phyloP scores from a whole-genome alignment of 208 protist genomes.

The Acanthamoeba quina region DNA sequence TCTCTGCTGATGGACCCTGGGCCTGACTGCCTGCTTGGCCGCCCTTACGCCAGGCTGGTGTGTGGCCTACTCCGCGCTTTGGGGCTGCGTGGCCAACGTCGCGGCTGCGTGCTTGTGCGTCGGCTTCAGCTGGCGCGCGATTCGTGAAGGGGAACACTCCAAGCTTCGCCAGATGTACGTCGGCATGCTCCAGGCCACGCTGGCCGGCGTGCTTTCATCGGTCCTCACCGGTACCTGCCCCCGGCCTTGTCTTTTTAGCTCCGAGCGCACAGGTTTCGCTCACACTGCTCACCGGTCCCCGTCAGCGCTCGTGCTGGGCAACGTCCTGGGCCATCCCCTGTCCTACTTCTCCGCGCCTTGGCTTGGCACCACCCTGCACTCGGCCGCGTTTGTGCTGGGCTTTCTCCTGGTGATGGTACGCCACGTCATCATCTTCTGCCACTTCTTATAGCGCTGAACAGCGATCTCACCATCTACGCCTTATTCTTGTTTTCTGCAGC shows the following conservation, averaged over 20 bases:
- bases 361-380: constrained; percentile 25
- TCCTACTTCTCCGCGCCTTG: constrained; percentile 15
- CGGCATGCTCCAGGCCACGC: neutral
- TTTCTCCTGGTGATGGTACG: constrained; percentile 13
- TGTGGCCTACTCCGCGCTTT: neutral
- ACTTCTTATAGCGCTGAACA: neutral
- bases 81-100: neutral
- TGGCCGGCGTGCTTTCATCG: neutral
- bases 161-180: neutral
- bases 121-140: neutral
- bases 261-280: too few relatives aligned
- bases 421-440: neutral
- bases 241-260: too few relatives aligned
- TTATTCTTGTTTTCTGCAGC: neutral
- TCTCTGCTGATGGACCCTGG: neutral
- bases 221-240: neutral
- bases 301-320: constrained; percentile 11
- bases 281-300: neutral
- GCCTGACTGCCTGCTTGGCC: neutral
- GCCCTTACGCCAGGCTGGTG: neutral
- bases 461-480: too few relatives aligned
- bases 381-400: constrained; percentile 1
- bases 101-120: neutral
- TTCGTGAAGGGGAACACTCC: neutral
- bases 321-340: neutral